Percentiles rank a stretch among this genome's conserved stretches.
phyloP scores from a whole-genome alignment of 257 asterid genomes.

The Plantago ovata region DNA sequence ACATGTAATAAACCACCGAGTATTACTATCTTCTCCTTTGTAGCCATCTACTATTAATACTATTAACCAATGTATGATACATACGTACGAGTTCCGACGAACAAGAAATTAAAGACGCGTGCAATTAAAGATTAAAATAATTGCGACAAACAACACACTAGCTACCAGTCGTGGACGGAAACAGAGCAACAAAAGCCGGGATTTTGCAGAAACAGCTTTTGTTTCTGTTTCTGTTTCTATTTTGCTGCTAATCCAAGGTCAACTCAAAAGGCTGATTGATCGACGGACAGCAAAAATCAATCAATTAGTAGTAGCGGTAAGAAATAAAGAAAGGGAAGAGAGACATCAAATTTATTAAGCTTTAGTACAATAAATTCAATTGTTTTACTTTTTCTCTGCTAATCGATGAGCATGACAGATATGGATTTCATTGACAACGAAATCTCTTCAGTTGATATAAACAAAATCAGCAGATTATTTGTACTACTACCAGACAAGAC shows the following conservation, averaged over 20 bases:
- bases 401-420: neutral
- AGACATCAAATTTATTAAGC: too few relatives aligned
- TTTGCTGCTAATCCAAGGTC: conserved; percentile 22
- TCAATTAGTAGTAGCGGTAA: neutral
- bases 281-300: too few relatives aligned
- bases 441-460: conserved; percentile 23
- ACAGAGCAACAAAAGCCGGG: conserved; percentile 12
- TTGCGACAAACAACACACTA: neutral
- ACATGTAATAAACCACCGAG: too few relatives aligned
- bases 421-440: conserved; percentile 21
- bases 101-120: too few relatives aligned
- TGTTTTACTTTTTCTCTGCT: neutral
- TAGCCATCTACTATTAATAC: too few relatives aligned
- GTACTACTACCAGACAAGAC: too few relatives aligned
- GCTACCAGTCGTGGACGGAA: neutral
- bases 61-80: too few relatives aligned
- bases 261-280: conserved; percentile 22
- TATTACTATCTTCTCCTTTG: too few relatives aligned
- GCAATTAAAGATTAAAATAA: neutral
- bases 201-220: conserved; percentile 24
- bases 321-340: conserved; percentile 19
- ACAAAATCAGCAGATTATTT: conserved; percentile 17
- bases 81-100: too few relatives aligned
- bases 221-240: neutral
- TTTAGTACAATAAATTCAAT: too few relatives aligned